Base-by-base conservation (phyloP, 2,329 filamentous ascomycete species). In the Monosporascus sp. region DNA sequence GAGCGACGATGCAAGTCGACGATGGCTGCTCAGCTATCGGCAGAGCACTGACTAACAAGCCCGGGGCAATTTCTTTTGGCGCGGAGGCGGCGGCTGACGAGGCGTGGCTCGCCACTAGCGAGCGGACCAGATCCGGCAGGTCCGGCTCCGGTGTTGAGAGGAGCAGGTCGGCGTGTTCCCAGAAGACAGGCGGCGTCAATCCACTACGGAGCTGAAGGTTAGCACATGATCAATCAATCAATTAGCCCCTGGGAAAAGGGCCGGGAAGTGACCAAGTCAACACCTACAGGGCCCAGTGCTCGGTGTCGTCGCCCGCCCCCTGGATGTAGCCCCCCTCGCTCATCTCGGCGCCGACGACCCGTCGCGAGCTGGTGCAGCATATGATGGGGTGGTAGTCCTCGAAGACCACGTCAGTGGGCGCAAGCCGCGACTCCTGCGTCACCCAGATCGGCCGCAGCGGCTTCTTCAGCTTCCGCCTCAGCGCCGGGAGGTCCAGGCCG, bases 271-370 rank as follows among this genome's bases (percentile, higher is more conserved):
- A 3, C 5, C 11, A 9, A 35, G 31, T 14, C 31, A 7, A 7
- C 11, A 46, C 43, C 25, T 25, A 46, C 22, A 81, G 74, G 1
- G 91, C 87, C 94, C 94, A 99, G 61, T 89, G 90, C 75, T 99
- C 94, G 14, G 88, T 90, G 68, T 99, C 94, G 69, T 99, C 94
- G 2, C 88, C 94, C 1, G 93, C 93, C 49, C 94, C 94, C 71
- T 97, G 94, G 54, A 99, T 87, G 66, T 99, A 99, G 6, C 85
- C 86, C 3, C 80, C 82, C 56, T 87, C 85, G 27, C 82, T 82
- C 60, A 82, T 76, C 67, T 93, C 89, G 3, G 81, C 83, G 14
- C 85, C 87, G 2, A 74, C 73, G 1, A 91, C 85, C 17, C 87
- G 79, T 35, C 85, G 80, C 1, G 90, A 96, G 14, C 90, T 88